These are phyloP conservation scores for Tolypocladium tropicale DNA, from an alignment of 2,329 filamentous ascomycete genomes.

Conservation along the genomic window DNA sequence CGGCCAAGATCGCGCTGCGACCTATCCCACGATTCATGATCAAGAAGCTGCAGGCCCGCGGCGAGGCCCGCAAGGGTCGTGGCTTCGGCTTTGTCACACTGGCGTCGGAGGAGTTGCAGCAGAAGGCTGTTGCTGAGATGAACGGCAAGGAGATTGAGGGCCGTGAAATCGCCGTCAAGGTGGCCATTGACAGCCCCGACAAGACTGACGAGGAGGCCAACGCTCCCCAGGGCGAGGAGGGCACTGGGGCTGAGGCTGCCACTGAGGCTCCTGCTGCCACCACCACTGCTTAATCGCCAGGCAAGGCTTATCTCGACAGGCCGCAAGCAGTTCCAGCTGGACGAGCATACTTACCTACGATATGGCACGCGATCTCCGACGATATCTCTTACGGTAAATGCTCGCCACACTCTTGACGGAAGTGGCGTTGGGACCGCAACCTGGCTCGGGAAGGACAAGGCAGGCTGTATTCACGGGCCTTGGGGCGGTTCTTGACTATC, in stretches of 20 bases:
- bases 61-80: slow-evolving; percentile 96
- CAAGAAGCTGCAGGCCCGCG: slow-evolving; percentile 98
- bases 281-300: slow-evolving; percentile 21
- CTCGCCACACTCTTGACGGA: slow-evolving; percentile 11
- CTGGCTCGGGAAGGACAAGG: background rate
- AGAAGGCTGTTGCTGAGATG: slow-evolving; percentile 97
- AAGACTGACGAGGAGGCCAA: slow-evolving; percentile 85
- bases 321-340: slow-evolving; percentile 14
- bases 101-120: slow-evolving; percentile 87
- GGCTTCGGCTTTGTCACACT: slow-evolving; percentile 98
- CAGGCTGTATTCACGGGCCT: background rate
- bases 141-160: slow-evolving; percentile 99
- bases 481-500: background rate
- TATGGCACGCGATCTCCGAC: slow-evolving; percentile 28
- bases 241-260: slow-evolving; percentile 28
- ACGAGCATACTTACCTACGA: slow-evolving; percentile 26
- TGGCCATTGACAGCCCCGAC: slow-evolving; percentile 97
- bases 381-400: slow-evolving; percentile 27
- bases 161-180: slow-evolving; percentile 98
- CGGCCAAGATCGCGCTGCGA: slow-evolving; percentile 96
- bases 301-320: slow-evolving; percentile 12
- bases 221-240: slow-evolving; percentile 33
- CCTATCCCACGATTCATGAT: slow-evolving; percentile 99
- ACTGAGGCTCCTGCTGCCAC: slow-evolving; percentile 13
- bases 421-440: background rate